Evolutionary conservation across 2,329 filamentous ascomycete genomes (phyloP).

Genomic region (Penicillium sp.): DNA sequence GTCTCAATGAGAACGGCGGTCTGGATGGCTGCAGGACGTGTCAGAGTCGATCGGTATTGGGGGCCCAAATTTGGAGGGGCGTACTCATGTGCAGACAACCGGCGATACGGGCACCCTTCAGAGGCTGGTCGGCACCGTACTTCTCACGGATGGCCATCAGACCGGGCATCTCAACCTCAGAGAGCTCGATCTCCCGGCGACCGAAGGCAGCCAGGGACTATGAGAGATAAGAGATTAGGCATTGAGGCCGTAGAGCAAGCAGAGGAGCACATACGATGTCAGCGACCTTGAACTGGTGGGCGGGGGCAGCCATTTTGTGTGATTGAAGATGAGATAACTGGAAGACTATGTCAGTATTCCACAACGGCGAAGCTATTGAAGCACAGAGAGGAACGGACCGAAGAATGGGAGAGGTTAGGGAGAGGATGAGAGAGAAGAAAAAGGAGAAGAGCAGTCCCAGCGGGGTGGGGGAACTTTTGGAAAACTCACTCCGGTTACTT

Average conservation of each 20-base stretch:
- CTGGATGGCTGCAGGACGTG: constrained; percentile 69
- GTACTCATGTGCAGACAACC: constrained; percentile 97
- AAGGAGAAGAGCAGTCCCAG: constrained; percentile 15
- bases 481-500: constrained; percentile 24
- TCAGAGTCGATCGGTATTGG: constrained; percentile 10
- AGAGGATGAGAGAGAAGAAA: constrained; percentile 14
- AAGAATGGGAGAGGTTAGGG: constrained; percentile 13
- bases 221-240: constrained; percentile 12
- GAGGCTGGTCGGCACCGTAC: constrained; percentile 89
- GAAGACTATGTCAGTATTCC: constrained; percentile 9
- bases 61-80: constrained; percentile 26
- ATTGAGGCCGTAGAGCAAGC: constrained; percentile 1
- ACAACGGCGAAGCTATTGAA: constrained; percentile 12
- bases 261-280: constrained; percentile 63
- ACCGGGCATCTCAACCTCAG: constrained; percentile 95
- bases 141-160: constrained; percentile 91
- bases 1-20: constrained; percentile 99
- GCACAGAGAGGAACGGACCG: constrained; percentile 7
- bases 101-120: constrained; percentile 91
- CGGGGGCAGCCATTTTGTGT: constrained; percentile 67
- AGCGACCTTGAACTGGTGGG: constrained; percentile 95
- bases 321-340: constrained; percentile 18
- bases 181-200: constrained; percentile 97
- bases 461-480: constrained; percentile 11
- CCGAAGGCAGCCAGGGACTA: constrained; percentile 91